Conservation (phyloP, 306 rosid genomes). For the Medicago lupulina region DNA sequence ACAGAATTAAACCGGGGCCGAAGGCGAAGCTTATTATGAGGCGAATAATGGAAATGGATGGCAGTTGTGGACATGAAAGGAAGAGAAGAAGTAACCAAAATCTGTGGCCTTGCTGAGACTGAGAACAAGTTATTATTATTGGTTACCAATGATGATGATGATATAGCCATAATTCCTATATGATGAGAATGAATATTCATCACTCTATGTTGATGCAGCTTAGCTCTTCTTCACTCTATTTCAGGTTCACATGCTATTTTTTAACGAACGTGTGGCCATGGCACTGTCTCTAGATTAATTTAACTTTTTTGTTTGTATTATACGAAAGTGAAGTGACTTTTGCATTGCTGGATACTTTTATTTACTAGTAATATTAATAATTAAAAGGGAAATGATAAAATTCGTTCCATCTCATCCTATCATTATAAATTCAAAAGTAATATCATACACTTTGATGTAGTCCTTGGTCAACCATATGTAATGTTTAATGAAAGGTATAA, state of each 20-base stretch:
- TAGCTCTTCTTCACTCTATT: background rate
- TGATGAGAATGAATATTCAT: background rate
- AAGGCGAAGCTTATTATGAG: constrained; percentile 30
- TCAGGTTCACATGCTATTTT: background rate
- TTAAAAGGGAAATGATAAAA: too few species aligned
- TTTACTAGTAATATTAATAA: too few species aligned
- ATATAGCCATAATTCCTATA: constrained; percentile 5
- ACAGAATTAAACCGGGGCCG: constrained; percentile 1
- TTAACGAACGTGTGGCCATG: background rate
- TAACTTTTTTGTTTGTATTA: background rate
- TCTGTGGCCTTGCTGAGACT: background rate
- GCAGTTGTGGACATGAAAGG: constrained; percentile 3
- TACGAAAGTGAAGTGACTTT: background rate
- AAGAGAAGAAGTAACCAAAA: constrained; percentile 11
- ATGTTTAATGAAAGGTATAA: too few species aligned
- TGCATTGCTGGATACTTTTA: background rate
- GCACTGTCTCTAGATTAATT: background rate
- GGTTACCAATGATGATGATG: background rate
- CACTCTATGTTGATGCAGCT: background rate
- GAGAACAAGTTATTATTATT: constrained; percentile 24
- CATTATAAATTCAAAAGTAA: too few species aligned
- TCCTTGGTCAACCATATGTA: too few species aligned
- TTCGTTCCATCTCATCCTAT: too few species aligned
- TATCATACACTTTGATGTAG: too few species aligned
- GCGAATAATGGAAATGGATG: constrained; percentile 10